Percentiles rank a stretch among this genome's conserved stretches.
Conservation (phyloP, 371 early-diverging fungal species). For the Catenaria anguillulae region DNA sequence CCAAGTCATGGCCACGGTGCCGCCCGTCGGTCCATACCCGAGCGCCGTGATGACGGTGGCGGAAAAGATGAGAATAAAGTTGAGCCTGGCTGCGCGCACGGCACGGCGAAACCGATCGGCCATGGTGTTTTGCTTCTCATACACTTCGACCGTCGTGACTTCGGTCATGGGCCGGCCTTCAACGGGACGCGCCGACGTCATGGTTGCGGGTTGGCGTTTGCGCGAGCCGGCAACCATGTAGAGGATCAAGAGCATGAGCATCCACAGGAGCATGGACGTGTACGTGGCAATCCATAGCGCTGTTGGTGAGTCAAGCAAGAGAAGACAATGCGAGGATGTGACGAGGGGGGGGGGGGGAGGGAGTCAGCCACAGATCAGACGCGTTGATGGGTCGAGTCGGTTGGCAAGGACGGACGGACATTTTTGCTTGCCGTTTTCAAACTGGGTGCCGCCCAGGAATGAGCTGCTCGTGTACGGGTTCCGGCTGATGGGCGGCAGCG, state of each 20-base stretch:
- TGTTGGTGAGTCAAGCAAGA: no score
- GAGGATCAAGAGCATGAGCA: background rate
- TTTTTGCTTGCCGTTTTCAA: no score
- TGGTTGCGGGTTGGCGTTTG: background rate
- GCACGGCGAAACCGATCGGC: background rate
- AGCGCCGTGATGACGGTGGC: background rate
- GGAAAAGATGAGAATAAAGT: background rate
- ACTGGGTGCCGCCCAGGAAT: no score
- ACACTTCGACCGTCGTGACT: background rate
- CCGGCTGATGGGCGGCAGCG: no score
- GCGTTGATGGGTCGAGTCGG: no score
- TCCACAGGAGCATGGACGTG: background rate
- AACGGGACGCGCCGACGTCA: background rate
- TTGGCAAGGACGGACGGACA: no score
- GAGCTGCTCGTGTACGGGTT: no score
- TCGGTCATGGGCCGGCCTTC: background rate
- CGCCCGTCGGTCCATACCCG: slow-evolving; percentile 2
- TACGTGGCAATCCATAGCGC: background rate
- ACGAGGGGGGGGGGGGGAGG: no score
- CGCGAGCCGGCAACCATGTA: background rate
- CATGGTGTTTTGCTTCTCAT: background rate
- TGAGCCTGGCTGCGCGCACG: background rate
- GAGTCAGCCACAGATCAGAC: no score
- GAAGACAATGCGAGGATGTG: no score
- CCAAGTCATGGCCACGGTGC: background rate